Percentiles rank a stretch among this genome's conserved stretches.
Conservation (phyloP, 257 asterid species). For the Rehmannia glutinosa region DNA sequence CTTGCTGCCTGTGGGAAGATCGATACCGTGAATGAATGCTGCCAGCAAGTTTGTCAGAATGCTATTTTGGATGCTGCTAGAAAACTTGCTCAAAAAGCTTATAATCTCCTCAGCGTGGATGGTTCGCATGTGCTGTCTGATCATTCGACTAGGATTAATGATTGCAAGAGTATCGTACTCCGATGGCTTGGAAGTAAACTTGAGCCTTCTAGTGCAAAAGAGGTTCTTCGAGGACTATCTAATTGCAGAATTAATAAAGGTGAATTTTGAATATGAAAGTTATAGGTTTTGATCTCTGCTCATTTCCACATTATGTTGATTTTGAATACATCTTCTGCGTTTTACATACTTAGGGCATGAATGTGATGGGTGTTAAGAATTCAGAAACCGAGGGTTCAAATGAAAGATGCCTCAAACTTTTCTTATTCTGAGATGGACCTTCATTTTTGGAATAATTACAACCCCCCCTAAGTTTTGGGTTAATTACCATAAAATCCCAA, state of each 20-base stretch:
- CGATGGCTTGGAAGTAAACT: slow-evolving; percentile 96
- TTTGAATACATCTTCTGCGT: no score
- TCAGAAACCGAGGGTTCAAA: no score
- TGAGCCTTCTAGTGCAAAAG: slow-evolving; percentile 75
- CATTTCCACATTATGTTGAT: neutral
- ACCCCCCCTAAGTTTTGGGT: no score
- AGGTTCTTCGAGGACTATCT: slow-evolving; percentile 78
- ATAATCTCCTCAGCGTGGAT: slow-evolving; percentile 50
- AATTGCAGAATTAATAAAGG: slow-evolving; percentile 96
- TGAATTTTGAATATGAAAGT: slow-evolving; percentile 20
- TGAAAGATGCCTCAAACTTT: no score
- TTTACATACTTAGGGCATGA: no score
- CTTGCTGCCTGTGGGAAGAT: slow-evolving; percentile 82
- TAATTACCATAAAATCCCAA: no score
- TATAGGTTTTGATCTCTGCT: neutral
- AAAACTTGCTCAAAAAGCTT: slow-evolving; percentile 70
- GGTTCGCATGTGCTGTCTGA: slow-evolving; percentile 52
- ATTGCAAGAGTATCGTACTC: slow-evolving; percentile 72
- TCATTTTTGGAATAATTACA: no score
- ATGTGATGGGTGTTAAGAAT: no score
- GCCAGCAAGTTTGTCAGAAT: slow-evolving; percentile 87
- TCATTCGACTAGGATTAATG: slow-evolving; percentile 61
- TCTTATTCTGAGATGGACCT: no score
- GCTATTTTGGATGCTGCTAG: slow-evolving; percentile 82
- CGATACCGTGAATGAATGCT: slow-evolving; percentile 84